Percentiles rank a stretch among this genome's conserved stretches.
phyloP scores from a whole-genome alignment of 352 stramenopile species.

The Globisporangium okanoganense region DNA sequence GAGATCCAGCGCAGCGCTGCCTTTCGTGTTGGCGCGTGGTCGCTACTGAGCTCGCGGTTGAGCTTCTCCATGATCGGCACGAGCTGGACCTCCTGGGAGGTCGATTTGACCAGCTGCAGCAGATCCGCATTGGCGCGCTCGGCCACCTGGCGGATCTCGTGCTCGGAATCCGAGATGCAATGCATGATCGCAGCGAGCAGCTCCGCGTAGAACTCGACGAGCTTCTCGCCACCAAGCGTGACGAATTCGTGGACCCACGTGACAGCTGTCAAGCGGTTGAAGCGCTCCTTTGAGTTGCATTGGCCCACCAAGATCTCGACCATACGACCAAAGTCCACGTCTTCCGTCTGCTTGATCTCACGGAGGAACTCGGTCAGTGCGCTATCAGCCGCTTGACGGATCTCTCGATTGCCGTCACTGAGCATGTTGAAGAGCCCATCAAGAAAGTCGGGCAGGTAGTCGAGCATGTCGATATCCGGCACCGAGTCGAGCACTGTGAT shows the following conservation, averaged over 20 bases:
- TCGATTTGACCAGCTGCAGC: constrained; percentile 93
- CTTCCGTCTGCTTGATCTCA: constrained; percentile 95
- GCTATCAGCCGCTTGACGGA: constrained; percentile 94
- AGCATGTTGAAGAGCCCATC: constrained; percentile 99
- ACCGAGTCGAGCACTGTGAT: constrained; percentile 99
- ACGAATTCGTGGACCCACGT: constrained; percentile 99
- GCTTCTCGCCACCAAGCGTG: constrained; percentile 90
- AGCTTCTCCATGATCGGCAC: constrained; percentile 94
- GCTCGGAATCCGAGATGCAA: constrained; percentile 96
- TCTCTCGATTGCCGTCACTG: constrained; percentile 97
- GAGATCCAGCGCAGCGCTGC: constrained; percentile 95
- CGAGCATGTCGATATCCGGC: constrained; percentile 99
- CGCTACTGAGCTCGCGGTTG: constrained; percentile 91
- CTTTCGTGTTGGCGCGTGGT: constrained; percentile 97
- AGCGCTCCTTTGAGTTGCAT: constrained; percentile 95
- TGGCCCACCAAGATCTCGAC: constrained; percentile 97
- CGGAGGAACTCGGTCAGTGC: constrained; percentile 93
- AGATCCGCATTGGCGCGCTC: constrained; percentile 97
- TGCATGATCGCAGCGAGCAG: constrained; percentile 96
- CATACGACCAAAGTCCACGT: constrained; percentile 98
- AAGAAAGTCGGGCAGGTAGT: constrained; percentile 97
- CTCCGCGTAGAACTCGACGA: constrained; percentile 95
- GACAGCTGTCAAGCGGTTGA: constrained; percentile 97
- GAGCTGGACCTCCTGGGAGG: constrained; percentile 87
- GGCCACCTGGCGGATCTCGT: constrained; percentile 95